Evolutionary conservation across 768 basidiomycete species (phyloP).

Genomic region (Lentinula detonsa): DNA sequence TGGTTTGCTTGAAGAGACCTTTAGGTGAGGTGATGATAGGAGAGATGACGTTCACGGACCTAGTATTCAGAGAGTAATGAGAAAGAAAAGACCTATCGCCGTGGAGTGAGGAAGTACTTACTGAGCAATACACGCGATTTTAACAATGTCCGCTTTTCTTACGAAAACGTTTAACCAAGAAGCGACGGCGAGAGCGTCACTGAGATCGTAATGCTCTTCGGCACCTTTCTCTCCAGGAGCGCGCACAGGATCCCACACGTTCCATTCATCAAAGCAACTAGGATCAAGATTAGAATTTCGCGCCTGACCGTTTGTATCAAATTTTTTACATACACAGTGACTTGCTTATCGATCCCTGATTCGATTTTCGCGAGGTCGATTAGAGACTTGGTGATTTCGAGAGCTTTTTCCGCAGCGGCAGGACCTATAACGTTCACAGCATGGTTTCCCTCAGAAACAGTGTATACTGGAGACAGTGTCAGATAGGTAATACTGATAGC

Average conservation of each 20-base stretch:
- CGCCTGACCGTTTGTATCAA: neutral
- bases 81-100: conserved; percentile 7
- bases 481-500: neutral
- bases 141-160: conserved; percentile 51
- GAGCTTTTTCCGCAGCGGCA: conserved; percentile 45
- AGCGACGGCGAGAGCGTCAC: conserved; percentile 51
- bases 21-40: conserved; percentile 40
- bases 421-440: conserved; percentile 50
- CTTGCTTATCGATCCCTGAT: conserved; percentile 24
- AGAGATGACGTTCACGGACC: neutral
- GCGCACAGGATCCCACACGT: conserved; percentile 47
- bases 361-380: conserved; percentile 48
- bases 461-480: conserved; percentile 25
- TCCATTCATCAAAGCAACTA: conserved; percentile 53
- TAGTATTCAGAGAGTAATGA: neutral
- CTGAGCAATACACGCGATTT: conserved; percentile 60
- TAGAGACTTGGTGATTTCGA: conserved; percentile 44
- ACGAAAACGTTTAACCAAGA: conserved; percentile 59
- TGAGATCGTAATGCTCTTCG: conserved; percentile 49
- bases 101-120: conserved; percentile 45
- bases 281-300: neutral
- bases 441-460: conserved; percentile 36
- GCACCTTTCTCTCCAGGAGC: conserved; percentile 45
- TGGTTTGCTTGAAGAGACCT: conserved; percentile 37
- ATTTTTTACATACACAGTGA: conserved; percentile 29